Evolutionary conservation across 1,284 basidiomycete species (phyloP).

Genomic region (Trichosporon sp.): DNA sequence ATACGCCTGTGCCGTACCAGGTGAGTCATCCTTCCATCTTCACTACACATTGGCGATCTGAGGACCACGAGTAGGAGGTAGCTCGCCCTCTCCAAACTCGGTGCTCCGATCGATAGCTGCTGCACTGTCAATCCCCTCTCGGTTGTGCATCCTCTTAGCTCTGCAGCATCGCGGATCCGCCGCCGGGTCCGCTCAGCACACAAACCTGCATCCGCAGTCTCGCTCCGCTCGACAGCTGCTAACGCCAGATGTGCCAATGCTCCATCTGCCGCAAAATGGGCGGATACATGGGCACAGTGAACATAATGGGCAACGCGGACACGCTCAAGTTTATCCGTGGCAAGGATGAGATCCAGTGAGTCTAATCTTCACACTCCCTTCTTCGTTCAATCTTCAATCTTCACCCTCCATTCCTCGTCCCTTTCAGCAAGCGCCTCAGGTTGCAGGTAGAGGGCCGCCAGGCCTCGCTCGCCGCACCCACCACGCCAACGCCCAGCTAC

Average conservation of each 20-base stretch:
- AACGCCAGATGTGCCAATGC: conserved; percentile 40
- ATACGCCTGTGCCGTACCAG: conserved; percentile 47
- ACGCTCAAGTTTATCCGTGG: conserved; percentile 41
- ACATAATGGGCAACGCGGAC: conserved; percentile 46
- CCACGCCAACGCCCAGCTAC: too few relatives aligned
- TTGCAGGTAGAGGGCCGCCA: too few relatives aligned
- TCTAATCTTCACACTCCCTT: too few relatives aligned
- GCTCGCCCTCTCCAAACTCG: too few relatives aligned
- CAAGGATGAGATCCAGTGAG: conserved; percentile 44
- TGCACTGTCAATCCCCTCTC: too few relatives aligned
- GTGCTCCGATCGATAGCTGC: too few relatives aligned
- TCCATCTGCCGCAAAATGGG: conserved; percentile 47
- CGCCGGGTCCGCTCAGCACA: not conserved
- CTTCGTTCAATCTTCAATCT: too few relatives aligned
- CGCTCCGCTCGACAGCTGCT: not conserved
- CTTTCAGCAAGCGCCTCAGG: too few relatives aligned
- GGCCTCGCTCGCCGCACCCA: too few relatives aligned
- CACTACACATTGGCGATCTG: too few relatives aligned
- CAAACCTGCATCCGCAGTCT: not conserved
- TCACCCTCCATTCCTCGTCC: too few relatives aligned
- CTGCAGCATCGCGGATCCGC: not conserved
- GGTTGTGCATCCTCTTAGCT: not conserved
- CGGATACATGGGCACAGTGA: conserved; percentile 46
- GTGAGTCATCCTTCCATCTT: conserved; percentile 8
- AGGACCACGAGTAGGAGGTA: too few relatives aligned